Evolutionary conservation across 179 eudicot species (phyloP).

Genomic region (Vitellaria paradoxa): DNA sequence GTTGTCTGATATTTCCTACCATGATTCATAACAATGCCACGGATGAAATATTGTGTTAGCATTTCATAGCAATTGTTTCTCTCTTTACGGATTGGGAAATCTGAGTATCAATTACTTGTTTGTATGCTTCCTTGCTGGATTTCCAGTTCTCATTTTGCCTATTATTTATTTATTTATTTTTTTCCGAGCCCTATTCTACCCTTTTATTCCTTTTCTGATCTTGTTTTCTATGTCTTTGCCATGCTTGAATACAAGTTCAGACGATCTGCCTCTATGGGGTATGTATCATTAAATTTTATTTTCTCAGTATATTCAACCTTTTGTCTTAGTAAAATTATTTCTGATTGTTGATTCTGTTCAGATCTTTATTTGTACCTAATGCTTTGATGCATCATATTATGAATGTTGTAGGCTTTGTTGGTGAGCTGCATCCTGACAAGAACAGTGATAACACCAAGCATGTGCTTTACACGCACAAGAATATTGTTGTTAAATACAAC

Average conservation of each 20-base stretch:
- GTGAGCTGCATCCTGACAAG: conserved; percentile 76
- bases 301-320: not conserved
- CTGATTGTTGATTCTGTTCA: not conserved
- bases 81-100: not conserved
- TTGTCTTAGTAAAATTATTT: not conserved
- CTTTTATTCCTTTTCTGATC: conserved; percentile 21
- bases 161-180: not conserved
- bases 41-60: not conserved
- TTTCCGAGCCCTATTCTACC: not conserved
- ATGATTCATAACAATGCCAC: not conserved
- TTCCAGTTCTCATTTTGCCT: not conserved
- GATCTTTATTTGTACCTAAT: not conserved
- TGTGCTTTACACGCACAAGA: conserved; percentile 77
- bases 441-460: conserved; percentile 62
- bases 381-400: conserved; percentile 10
- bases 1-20: not conserved
- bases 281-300: conserved; percentile 24
- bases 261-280: conserved; percentile 96
- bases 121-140: not conserved
- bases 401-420: conserved; percentile 64
- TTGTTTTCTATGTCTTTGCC: conserved; percentile 22
- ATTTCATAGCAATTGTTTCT: too few relatives aligned
- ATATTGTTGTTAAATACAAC: conserved; percentile 61
- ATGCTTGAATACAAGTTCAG: conserved; percentile 45
- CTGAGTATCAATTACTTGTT: not conserved